Conservation (phyloP, 345 rosid genomes). For the Aethionema arabicum region DNA sequence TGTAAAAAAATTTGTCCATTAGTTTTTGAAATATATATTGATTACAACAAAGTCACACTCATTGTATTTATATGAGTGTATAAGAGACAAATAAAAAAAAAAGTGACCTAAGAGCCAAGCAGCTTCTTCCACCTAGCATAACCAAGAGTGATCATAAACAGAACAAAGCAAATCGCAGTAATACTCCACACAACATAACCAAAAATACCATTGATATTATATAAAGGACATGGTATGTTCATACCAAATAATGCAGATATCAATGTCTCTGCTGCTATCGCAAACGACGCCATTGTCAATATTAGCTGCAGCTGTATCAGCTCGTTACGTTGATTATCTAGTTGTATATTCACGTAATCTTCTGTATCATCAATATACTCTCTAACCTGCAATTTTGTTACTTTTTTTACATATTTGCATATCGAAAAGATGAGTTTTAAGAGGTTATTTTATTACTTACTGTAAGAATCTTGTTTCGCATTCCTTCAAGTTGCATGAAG, state of each 20-base stretch:
- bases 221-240: constrained; percentile 68
- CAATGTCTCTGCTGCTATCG: constrained; percentile 66
- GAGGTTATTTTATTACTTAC: constrained; percentile 42
- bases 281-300: constrained; percentile 75
- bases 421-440: neutral
- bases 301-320: constrained; percentile 83
- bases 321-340: constrained; percentile 86
- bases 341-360: constrained; percentile 89
- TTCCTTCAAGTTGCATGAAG: constrained; percentile 94
- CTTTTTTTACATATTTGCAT: neutral
- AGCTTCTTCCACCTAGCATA: constrained; percentile 96
- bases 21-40: neutral
- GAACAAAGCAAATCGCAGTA: constrained; percentile 47
- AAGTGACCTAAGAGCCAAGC: constrained; percentile 53
- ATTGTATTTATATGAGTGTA: neutral
- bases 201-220: constrained; percentile 45
- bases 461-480: constrained; percentile 85
- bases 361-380: constrained; percentile 95
- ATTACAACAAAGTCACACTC: constrained; percentile 11
- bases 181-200: constrained; percentile 52
- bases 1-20: constrained; percentile 5
- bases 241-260: constrained; percentile 66
- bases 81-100: neutral
- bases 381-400: constrained; percentile 53
- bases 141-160: constrained; percentile 73